phyloP scores from a whole-genome alignment of 2,329 filamentous ascomycete genomes.

The Colletotrichum sp. region DNA sequence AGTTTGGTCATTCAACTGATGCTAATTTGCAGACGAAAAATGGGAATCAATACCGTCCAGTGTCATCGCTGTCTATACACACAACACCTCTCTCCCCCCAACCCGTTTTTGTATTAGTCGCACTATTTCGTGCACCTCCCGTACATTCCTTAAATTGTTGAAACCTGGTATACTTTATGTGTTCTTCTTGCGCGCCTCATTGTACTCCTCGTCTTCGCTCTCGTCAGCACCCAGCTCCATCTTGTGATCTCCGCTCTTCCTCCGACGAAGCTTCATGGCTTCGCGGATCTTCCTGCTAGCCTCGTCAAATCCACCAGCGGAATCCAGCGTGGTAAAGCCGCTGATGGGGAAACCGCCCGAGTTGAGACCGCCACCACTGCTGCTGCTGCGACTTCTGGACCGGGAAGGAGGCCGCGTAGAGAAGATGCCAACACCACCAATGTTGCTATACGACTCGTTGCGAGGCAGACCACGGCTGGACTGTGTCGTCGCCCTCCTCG shows the following conservation, averaged over 20 bases:
- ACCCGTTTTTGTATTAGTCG: background rate
- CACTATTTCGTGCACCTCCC: background rate
- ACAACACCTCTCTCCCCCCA: background rate
- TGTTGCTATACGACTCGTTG: slow-evolving; percentile 93
- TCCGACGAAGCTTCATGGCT: slow-evolving; percentile 74
- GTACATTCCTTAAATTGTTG: background rate
- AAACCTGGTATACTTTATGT: background rate
- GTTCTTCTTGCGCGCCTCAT: slow-evolving; percentile 49
- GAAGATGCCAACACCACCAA: slow-evolving; percentile 88
- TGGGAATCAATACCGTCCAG: background rate
- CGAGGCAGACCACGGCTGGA: slow-evolving; percentile 68
- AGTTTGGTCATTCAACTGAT: background rate
- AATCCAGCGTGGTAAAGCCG: slow-evolving; percentile 71
- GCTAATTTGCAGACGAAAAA: background rate
- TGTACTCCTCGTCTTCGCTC: slow-evolving; percentile 48
- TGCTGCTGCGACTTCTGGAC: slow-evolving; percentile 74
- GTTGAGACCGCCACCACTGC: slow-evolving; percentile 66
- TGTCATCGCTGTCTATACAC: slow-evolving; percentile 8
- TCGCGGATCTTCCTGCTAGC: slow-evolving; percentile 83
- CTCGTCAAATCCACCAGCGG: slow-evolving; percentile 77
- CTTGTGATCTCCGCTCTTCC: slow-evolving; percentile 47
- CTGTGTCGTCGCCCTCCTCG: slow-evolving; percentile 56
- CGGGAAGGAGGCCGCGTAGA: slow-evolving; percentile 86
- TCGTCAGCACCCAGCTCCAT: slow-evolving; percentile 42
- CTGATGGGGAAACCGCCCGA: slow-evolving; percentile 69